Percentiles rank a stretch among this genome's conserved stretches.
These are phyloP conservation scores for Fistulina hepatica DNA, from an alignment of 1,284 basidiomycete species.

Conservation along the genomic window DNA sequence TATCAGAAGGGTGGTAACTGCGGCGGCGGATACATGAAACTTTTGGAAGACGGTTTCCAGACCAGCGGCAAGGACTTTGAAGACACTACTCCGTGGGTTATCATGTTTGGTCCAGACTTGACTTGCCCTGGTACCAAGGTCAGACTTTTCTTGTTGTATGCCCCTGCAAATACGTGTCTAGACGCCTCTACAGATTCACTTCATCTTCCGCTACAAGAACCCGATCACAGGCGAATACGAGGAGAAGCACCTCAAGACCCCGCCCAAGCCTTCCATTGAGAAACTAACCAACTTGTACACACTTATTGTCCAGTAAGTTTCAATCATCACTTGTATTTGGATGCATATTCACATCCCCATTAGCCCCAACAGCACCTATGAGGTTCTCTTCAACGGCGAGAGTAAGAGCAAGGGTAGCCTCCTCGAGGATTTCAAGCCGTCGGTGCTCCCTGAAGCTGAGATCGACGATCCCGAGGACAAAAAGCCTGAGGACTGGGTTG, in stretches of 20 bases:
- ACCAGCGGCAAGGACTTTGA: constrained; percentile 89
- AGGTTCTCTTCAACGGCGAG: constrained; percentile 88
- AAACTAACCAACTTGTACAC: constrained; percentile 91
- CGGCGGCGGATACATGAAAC: constrained; percentile 98
- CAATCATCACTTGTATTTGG: constrained; percentile 2
- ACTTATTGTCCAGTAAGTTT: constrained; percentile 73
- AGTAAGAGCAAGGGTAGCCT: constrained; percentile 72
- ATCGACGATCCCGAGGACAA: constrained; percentile 88
- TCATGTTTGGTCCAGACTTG: constrained; percentile 91
- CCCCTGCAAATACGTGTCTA: constrained; percentile 10
- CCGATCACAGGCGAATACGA: constrained; percentile 85
- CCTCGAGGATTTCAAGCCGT: constrained; percentile 90
- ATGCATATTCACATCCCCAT: constrained; percentile 4
- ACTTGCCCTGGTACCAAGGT: constrained; percentile 84
- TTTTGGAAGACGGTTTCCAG: constrained; percentile 88
- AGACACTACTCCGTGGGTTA: constrained; percentile 95
- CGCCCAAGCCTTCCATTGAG: constrained; percentile 80
- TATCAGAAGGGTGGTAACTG: constrained; percentile 99
- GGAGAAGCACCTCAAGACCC: constrained; percentile 88
- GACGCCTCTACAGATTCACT: constrained; percentile 58
- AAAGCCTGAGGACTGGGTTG: constrained; percentile 94
- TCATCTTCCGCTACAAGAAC: constrained; percentile 96
- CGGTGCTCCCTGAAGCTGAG: constrained; percentile 88
- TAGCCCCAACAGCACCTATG: constrained; percentile 91
- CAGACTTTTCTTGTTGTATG: constrained; percentile 11